A percentile compares a stretch with the other conserved stretches of the same genome.
Conservation (phyloP, 306 rosid species). For the Cyamopsis tetragonoloba region DNA sequence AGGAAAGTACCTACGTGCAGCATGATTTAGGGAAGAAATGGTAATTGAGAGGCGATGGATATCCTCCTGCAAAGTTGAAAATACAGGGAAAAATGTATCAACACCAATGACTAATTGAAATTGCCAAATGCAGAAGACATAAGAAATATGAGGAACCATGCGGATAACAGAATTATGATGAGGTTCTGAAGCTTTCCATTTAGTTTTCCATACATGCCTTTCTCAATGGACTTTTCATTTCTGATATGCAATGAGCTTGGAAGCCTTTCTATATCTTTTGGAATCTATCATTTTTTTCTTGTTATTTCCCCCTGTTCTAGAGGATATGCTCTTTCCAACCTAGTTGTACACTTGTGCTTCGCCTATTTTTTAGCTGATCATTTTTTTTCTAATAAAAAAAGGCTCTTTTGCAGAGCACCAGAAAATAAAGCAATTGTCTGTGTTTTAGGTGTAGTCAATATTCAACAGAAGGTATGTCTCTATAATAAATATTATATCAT, state of each 20-base stretch:
- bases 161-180: neutral
- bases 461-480: neutral
- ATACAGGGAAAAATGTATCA: constrained; percentile 7
- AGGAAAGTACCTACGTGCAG: constrained; percentile 93
- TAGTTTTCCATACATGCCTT: neutral
- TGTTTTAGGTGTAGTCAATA: neutral
- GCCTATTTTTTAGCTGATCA: neutral
- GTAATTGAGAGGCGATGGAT: constrained; percentile 94
- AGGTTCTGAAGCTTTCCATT: neutral
- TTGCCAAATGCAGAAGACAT: constrained; percentile 13
- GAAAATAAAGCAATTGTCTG: neutral
- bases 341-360: neutral
- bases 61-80: constrained; percentile 65
- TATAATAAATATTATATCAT: neutral
- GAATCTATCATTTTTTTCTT: neutral
- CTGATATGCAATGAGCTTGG: neutral
- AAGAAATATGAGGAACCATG: neutral
- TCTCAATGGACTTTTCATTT: neutral
- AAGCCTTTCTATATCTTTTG: neutral
- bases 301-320: neutral
- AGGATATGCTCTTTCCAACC: neutral
- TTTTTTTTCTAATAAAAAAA: neutral
- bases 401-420: neutral
- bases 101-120: neutral
- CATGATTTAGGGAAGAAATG: constrained; percentile 96